Conservation (phyloP, 441 rosid species). For the Pelargonium cotyledonis region DNA sequence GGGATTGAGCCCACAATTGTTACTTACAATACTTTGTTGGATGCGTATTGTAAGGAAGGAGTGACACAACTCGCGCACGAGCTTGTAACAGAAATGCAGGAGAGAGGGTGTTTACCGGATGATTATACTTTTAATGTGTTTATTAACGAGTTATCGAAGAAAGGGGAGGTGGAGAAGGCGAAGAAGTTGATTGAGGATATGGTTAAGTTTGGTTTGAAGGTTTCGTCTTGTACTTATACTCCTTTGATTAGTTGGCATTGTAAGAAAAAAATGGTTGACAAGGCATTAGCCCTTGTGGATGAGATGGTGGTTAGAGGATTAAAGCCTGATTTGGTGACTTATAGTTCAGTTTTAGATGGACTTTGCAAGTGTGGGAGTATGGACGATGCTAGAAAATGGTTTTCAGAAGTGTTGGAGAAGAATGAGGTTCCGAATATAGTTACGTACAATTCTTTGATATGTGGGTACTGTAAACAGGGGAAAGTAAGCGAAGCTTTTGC, state of each 20-base stretch:
- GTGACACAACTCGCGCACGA: conserved; percentile 36
- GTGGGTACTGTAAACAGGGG: conserved; percentile 52
- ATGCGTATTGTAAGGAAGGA: conserved; percentile 51
- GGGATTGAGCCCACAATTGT: conserved; percentile 48
- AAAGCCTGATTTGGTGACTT: conserved; percentile 35
- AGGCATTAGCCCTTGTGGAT: conserved; percentile 40
- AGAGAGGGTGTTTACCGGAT: conserved; percentile 31
- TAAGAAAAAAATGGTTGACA: conserved; percentile 38
- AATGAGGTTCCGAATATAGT: conserved; percentile 46
- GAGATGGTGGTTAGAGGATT: conserved; percentile 47
- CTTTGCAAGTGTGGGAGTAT: conserved; percentile 45
- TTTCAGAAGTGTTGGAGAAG: conserved; percentile 40
- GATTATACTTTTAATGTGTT: conserved; percentile 55
- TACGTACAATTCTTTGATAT: conserved; percentile 57
- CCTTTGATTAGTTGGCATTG: conserved; percentile 57
- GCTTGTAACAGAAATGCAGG: conserved; percentile 47
- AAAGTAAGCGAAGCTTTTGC: conserved; percentile 48
- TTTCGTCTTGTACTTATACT: conserved; percentile 45
- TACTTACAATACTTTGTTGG: conserved; percentile 54
- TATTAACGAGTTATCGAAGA: conserved; percentile 52
- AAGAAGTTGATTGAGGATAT: conserved; percentile 41
- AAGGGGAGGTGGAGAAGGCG: conserved; percentile 44
- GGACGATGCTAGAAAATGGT: conserved; percentile 42
- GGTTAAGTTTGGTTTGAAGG: conserved; percentile 42
- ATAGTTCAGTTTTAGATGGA: conserved; percentile 43